These are phyloP conservation scores for Taxillus chinensis DNA, from an alignment of 164 flowering plant genomes.

Conservation along the genomic window DNA sequence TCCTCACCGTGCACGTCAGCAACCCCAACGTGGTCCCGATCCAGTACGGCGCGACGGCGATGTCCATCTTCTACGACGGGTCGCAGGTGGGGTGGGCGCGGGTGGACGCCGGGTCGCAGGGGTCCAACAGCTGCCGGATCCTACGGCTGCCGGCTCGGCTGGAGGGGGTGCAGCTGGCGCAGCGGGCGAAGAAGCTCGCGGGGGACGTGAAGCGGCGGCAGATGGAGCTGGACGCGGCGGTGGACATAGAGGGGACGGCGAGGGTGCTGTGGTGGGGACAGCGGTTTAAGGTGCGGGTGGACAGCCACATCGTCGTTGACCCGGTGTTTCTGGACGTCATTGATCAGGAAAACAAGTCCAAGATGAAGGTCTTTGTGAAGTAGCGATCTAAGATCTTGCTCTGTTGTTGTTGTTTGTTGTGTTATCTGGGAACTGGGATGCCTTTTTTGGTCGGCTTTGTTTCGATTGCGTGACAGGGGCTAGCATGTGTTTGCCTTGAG, in stretches of 20 bases:
- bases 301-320: constrained; percentile 63
- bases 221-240: constrained; percentile 65
- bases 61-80: constrained; percentile 77
- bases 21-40: constrained; percentile 78
- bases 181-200: constrained; percentile 37
- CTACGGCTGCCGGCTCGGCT: constrained; percentile 65
- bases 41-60: constrained; percentile 55
- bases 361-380: constrained; percentile 24
- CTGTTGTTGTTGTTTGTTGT: too few species aligned
- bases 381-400: too few species aligned
- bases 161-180: constrained; percentile 44
- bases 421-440: too few species aligned
- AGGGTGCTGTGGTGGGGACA: constrained; percentile 66
- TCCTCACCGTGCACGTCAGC: constrained; percentile 78
- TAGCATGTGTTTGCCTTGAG: too few species aligned
- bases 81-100: constrained; percentile 59
- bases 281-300: constrained; percentile 60
- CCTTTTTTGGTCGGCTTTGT: too few species aligned
- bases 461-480: too few species aligned
- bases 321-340: constrained; percentile 72
- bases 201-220: constrained; percentile 58
- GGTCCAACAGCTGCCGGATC: constrained; percentile 48
- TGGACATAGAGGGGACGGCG: constrained; percentile 69
- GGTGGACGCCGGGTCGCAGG: constrained; percentile 67
- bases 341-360: constrained; percentile 56